Evolutionary conservation across 1,284 basidiomycete genomes (phyloP), one percentile per base, ranked within the genome.

Genomic region (Butyriboletus appendiculatus): DNA sequence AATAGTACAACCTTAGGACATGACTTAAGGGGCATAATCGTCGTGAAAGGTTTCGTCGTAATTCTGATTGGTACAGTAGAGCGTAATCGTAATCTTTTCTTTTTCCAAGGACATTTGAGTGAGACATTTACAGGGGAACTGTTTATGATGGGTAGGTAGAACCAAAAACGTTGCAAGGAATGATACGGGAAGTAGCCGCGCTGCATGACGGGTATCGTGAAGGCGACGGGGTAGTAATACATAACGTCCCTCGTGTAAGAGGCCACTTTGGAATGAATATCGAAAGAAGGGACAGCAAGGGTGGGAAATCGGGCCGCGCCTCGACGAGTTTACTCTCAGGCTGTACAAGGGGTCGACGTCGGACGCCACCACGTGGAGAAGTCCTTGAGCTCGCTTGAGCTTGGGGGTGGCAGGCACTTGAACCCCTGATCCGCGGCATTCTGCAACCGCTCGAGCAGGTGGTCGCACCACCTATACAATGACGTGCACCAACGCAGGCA

Each of bases 401-500:
- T 35, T 15, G 26, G 15, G 10, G 48, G 40, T 11, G 45, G 47
- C n/a, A 34, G 15, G 14, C 40, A n/a, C 35, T 57, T 49, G 35
- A 10, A 34, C 4, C 16, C 20, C 2, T 32, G 9, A 45, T 45
- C 20, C 28, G 34, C 20, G 18, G 52, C 26, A n/a, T 16, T 12
- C 9, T 45, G 61, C 26, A 66, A 22, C 45, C 45, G 30, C 16
- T 50, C 45, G 20, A 57, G 15, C 30, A 64, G 32, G 45, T 24
- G 24, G 42, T 53, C 52, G 46, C 46, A 65, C 56, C 56, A 47
- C 50, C 34, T 48, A 18, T 24, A 55, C 38, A 66, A 10, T 61
- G 63, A 64, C 39, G 65, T 56, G 56, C 65, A 65, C 67, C 63
- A 69, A 14, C 55, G 48, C 52, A 69, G 10, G 49, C 55, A 64